Conservation (phyloP, 2,329 filamentous ascomycete species). For the Colletotrichum incanum region DNA sequence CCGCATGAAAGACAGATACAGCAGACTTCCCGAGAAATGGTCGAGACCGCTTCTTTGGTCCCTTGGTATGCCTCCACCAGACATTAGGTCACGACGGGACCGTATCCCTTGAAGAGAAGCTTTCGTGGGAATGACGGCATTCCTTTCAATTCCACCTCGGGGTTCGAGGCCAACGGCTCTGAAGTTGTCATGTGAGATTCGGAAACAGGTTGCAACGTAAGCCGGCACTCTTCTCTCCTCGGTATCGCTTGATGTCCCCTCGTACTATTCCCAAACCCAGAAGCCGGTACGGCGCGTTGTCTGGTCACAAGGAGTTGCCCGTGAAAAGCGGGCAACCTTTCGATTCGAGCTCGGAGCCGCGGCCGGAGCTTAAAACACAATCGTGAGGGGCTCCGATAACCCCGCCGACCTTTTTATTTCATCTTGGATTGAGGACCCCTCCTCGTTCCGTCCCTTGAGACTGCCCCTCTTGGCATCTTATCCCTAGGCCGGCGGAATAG, state of each 20-base stretch:
- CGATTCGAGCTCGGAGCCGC: not conserved
- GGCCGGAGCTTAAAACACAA: not conserved
- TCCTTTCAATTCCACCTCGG: not conserved
- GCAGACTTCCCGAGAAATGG: conserved; percentile 4
- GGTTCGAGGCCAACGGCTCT: not conserved
- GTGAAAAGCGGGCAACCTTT: not conserved
- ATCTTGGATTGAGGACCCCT: not conserved
- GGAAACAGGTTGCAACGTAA: no score
- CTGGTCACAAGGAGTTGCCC: not conserved
- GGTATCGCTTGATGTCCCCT: not conserved
- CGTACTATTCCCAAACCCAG: not conserved
- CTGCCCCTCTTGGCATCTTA: not conserved
- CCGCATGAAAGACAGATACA: conserved; percentile 17
- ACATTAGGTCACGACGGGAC: not conserved
- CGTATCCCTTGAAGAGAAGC: not conserved
- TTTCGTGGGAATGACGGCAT: conserved; percentile 4
- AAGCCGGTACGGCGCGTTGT: not conserved
- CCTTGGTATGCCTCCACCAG: not conserved
- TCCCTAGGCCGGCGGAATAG: not conserved
- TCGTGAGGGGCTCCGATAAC: not conserved
- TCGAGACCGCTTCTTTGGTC: not conserved
- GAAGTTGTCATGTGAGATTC: conserved; percentile 12
- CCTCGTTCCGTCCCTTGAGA: not conserved
- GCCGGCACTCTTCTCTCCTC: not conserved
- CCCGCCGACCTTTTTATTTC: not conserved